Evolutionary conservation across 2,329 filamentous ascomycete species (phyloP), one percentile per base, ranked within the genome.

Genomic region (Aspergillus viridinutans): DNA sequence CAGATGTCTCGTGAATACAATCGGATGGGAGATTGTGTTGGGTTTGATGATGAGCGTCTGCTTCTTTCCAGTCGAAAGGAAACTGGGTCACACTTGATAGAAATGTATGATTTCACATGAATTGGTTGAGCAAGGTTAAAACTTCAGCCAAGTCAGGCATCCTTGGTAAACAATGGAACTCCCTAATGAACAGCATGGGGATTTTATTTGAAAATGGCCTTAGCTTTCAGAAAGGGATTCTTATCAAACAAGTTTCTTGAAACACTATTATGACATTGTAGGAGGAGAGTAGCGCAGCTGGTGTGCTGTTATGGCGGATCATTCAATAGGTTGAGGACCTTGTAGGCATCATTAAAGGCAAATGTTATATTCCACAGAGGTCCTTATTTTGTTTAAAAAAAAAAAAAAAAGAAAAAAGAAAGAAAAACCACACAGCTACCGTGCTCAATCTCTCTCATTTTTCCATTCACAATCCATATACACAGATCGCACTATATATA

Each of bases 41-140:
- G 90, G 0, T 96, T 96, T 67, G 91, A 96, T 67, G 90, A 96
- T 47, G 90, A 96, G 73, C 91, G 91, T 76, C 89, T 96, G n/a
- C 87, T 96, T 59, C 85, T 96, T 45, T 78, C 96, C 52, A 87
- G 90, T 62, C 89, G 93, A 74, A 83, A 84, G 61, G 77, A 77
- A 26, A 78, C 83, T 26, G 89, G 89, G 1, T 81, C 82, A 42
- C 89, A 93, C 69, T 86, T 88, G 59, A 73, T 96, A 60, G 83
- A 92, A 68, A 86, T 94, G 47, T 96, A 96, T 70, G 90, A 96
- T 73, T 97, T 97, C 74, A 90, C 89, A 32, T 90, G 63, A 38
- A 40, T 29, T 45, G 29, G n/a, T 35, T 35, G 6, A 20, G n/a
- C 20, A 47, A 25, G 26, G 10, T 21, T 12, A 25, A 23, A 47